phyloP scores from a whole-genome alignment of 352 stramenopile species.

The Phytophthora nicotianae region DNA sequence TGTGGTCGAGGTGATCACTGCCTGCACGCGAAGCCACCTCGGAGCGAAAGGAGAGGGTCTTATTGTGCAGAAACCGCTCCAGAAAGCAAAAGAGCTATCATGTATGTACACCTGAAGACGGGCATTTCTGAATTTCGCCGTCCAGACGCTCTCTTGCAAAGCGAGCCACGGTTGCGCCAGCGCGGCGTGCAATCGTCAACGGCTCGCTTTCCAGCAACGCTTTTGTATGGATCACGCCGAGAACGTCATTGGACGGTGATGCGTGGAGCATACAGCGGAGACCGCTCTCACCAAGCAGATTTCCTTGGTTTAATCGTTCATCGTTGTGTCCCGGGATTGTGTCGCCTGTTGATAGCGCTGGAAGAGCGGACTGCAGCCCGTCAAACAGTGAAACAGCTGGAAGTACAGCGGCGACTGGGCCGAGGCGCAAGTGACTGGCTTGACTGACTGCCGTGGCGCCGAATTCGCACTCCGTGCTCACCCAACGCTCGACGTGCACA shows the following conservation, averaged over 20 bases:
- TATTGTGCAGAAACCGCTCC: conserved; percentile 22
- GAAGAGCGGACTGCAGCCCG: conserved; percentile 18
- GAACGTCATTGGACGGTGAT: not conserved
- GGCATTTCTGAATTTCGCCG: conserved; percentile 25
- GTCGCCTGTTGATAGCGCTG: conserved; percentile 12
- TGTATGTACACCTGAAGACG: conserved; percentile 14
- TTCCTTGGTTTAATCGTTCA: conserved; percentile 15
- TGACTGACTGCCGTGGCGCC: not conserved
- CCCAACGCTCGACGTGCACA: not conserved
- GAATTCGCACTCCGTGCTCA: not conserved
- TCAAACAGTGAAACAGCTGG: conserved; percentile 30
- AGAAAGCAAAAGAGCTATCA: conserved; percentile 4
- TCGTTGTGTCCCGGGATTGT: conserved; percentile 16
- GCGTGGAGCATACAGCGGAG: conserved; percentile 4
- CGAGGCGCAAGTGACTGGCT: conserved; percentile 14
- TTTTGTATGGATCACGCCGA: not conserved
- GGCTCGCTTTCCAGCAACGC: conserved; percentile 3
- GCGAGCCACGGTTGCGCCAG: conserved; percentile 25
- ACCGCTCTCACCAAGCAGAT: conserved; percentile 2
- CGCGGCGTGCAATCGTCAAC: conserved; percentile 12
- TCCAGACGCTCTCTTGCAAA: conserved; percentile 27
- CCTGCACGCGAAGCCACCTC: not conserved
- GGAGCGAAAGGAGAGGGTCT: conserved; percentile 7
- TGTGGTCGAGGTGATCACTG: conserved; percentile 7
- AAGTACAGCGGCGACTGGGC: conserved; percentile 9